Evolutionary conservation across 495 filamentous ascomycete genomes (phyloP).

Genomic region (Penicillium atrosanguineum): DNA sequence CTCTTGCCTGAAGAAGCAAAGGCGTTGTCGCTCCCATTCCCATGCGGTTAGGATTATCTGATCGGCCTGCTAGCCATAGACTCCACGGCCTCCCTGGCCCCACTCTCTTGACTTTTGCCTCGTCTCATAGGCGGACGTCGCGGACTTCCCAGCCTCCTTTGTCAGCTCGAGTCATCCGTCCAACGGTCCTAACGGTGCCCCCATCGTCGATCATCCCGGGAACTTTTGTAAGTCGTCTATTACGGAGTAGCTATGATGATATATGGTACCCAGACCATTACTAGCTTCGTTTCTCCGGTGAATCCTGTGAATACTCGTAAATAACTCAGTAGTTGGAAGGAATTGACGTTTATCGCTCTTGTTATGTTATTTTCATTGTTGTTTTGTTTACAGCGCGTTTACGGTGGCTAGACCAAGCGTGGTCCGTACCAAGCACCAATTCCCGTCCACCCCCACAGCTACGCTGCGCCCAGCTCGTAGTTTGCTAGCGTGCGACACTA

Average conservation of each 20-base stretch:
- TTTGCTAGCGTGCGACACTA: neutral
- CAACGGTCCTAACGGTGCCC: slow-evolving; percentile 26
- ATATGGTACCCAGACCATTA: neutral
- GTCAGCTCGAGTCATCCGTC: slow-evolving; percentile 15
- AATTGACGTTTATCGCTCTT: neutral
- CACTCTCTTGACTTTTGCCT: neutral
- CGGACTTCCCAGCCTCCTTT: neutral
- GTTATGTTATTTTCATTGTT: neutral
- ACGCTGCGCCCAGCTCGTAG: neutral
- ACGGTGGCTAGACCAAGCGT: neutral
- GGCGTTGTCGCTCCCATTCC: slow-evolving; percentile 25
- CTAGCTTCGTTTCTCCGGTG: neutral
- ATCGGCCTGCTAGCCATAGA: slow-evolving; percentile 34
- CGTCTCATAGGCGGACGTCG: neutral
- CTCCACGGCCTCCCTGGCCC: neutral
- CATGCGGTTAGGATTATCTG: slow-evolving; percentile 32
- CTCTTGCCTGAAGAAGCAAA: slow-evolving; percentile 34
- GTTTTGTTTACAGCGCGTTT: neutral
- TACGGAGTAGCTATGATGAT: neutral
- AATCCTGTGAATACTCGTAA: neutral
- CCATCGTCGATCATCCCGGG: slow-evolving; percentile 18
- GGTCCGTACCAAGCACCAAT: slow-evolving; percentile 1
- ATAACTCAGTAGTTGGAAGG: neutral
- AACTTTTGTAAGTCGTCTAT: neutral
- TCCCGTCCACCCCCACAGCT: neutral